Evolutionary conservation across 163 green algal genomes (phyloP), one percentile per base, ranked within the genome.

Genomic region (Coccomyxa subellipsoidea): DNA sequence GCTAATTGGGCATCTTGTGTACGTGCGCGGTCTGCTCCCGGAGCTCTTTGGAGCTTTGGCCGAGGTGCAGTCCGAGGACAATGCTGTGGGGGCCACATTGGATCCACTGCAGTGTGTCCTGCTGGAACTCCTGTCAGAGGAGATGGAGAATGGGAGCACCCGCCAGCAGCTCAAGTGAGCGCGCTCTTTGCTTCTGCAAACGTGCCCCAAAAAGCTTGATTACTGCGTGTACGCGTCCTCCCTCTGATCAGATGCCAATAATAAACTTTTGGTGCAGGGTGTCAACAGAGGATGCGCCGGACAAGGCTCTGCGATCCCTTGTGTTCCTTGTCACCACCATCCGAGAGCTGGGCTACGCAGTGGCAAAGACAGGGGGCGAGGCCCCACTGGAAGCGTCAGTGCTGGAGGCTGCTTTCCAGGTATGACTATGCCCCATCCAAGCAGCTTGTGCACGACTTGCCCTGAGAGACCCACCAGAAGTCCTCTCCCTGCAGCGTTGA

Each of bases 141-240:
- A 73, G 27, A 73, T 73, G 66, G 66, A 73, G 66, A 73, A 73
- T 34, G 66, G 66, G 10, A 73, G 66, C 66, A 73, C 66, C n/a
- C 66, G 66, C 2, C 66, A 73, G n/a, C 66, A 73, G n/a, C 66
- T 73, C 66, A 73, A 36, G 66, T 73, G n/a, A 27, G 66, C 66
- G 6, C 15, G 2, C 5, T 12, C 47, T 59, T 7, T 27, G 47
- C 47, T 59, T 6, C 47, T 59, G 47, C 4, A 59, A n/a, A n/a
- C n/a, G n/a, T n/a, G n/a, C n/a, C n/a, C n/a, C n/a, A n/a, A n/a
- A n/a, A n/a, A n/a, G n/a, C n/a, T n/a, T n/a, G n/a, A n/a, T n/a
- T n/a, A n/a, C n/a, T n/a, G n/a, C n/a, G n/a, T n/a, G n/a, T n/a
- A n/a, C n/a, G n/a, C n/a, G n/a, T n/a, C n/a, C n/a, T n/a, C n/a